phyloP scores from a whole-genome alignment of 2,329 filamentous ascomycete species.

The Zarea fungicola region DNA sequence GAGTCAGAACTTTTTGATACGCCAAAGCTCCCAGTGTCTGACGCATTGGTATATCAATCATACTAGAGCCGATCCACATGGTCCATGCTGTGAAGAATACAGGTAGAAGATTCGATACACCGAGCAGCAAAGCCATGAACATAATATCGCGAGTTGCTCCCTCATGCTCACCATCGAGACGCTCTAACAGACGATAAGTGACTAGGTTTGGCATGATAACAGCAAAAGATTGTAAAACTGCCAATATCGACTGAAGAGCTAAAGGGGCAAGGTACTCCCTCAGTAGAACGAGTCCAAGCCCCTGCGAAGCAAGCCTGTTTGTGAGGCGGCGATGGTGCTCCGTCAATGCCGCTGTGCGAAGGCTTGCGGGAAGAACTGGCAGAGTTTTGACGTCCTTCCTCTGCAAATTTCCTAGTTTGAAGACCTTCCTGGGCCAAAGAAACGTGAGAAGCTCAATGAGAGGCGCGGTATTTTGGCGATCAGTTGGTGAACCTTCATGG shows the following conservation, averaged over 20 bases:
- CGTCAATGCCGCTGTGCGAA: neutral
- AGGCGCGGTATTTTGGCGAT: neutral
- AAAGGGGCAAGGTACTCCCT: neutral
- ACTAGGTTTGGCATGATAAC: neutral
- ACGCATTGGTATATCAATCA: constrained; percentile 1
- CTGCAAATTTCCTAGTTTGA: neutral
- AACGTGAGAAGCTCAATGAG: neutral
- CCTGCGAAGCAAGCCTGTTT: neutral
- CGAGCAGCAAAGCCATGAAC: neutral
- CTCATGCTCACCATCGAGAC: neutral
- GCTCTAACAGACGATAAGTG: neutral
- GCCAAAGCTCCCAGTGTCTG: neutral
- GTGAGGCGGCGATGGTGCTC: neutral
- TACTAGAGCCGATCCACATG: neutral
- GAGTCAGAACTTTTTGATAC: neutral
- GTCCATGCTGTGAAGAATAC: neutral
- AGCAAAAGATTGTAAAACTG: neutral
- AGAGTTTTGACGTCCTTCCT: neutral
- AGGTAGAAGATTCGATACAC: neutral
- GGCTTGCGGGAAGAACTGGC: neutral
- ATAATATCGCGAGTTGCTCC: neutral
- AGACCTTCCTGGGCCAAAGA: neutral
- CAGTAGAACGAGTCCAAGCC: neutral
- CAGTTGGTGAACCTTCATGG: neutral
- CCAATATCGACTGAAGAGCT: neutral